Percentiles rank a stretch among this genome's conserved stretches.
Evolutionary conservation across 129 eudicot species (phyloP).

Genomic region (carrot (Daucus carota)): DNA sequence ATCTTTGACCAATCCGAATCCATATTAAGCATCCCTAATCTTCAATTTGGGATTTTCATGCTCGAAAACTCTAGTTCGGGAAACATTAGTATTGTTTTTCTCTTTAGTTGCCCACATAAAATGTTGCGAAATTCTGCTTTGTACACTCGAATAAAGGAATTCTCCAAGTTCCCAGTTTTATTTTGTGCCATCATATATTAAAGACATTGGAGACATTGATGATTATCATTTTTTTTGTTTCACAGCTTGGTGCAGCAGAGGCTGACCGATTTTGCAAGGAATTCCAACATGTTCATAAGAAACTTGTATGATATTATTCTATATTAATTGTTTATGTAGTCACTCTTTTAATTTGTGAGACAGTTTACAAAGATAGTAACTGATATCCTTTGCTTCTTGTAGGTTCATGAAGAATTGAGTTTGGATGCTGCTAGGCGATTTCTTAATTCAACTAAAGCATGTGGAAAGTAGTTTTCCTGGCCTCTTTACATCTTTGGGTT

Average conservation of each 20-base stretch:
- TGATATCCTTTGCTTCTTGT: constrained; percentile 8
- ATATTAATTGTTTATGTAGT: not conserved
- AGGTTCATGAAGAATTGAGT: constrained; percentile 78
- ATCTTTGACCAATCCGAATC: not conserved
- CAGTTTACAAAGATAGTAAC: not conserved
- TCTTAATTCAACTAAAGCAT: constrained; percentile 32
- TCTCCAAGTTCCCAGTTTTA: not conserved
- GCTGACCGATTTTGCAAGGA: constrained; percentile 78
- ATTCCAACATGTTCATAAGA: constrained; percentile 57
- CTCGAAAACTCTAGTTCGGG: not conserved
- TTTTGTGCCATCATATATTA: no score
- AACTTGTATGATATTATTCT: constrained; percentile 46
- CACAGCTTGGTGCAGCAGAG: constrained; percentile 59
- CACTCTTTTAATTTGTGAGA: not conserved
- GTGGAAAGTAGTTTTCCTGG: no score
- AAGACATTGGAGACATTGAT: no score
- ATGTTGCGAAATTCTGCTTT: not conserved
- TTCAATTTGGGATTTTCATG: not conserved
- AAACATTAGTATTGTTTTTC: not conserved
- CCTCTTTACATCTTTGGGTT: no score
- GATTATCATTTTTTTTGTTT: not conserved
- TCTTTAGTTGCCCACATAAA: not conserved
- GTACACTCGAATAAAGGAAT: not conserved
- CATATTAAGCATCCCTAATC: not conserved
- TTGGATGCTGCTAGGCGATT: constrained; percentile 53